Conservation (phyloP, 805 yeast species). For the Cyberlindnera nakhonratchasimensis region DNA sequence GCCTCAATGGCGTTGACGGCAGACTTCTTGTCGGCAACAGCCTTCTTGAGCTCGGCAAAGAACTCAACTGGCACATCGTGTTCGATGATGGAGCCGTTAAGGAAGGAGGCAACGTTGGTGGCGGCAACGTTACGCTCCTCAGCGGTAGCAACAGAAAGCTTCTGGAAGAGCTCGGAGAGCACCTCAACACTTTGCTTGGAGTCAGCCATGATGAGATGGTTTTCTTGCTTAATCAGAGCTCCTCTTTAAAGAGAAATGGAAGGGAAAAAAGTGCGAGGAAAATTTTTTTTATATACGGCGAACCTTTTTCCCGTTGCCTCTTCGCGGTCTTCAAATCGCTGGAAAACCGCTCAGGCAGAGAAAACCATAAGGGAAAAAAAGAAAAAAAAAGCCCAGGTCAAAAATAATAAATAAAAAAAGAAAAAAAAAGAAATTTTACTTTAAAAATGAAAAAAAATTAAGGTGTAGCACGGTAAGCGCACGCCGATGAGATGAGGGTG, state of each 20-base stretch:
- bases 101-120: conserved; percentile 83
- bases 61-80: conserved; percentile 94
- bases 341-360: no score
- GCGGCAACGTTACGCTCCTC: conserved; percentile 87
- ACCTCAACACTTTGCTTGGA: conserved; percentile 58
- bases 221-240: not conserved
- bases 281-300: conserved; percentile 22
- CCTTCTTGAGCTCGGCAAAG: conserved; percentile 71
- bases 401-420: conserved; percentile 8
- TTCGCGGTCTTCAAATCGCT: no score
- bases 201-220: conserved; percentile 37
- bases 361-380: not conserved
- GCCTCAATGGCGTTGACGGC: conserved; percentile 82
- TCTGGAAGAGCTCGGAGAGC: conserved; percentile 88
- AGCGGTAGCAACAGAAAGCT: conserved; percentile 82
- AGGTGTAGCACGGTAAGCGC: no score
- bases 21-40: conserved; percentile 79
- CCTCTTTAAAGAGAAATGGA: no score
- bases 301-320: no score
- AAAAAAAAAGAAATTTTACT: no score
- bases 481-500: conserved; percentile 16
- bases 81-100: conserved; percentile 96
- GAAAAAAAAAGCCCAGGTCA: not conserved
- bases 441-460: no score
- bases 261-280: conserved; percentile 14